Evolutionary conservation across 2,329 filamentous ascomycete genomes (phyloP).

Genomic region (Xylaria sp.): DNA sequence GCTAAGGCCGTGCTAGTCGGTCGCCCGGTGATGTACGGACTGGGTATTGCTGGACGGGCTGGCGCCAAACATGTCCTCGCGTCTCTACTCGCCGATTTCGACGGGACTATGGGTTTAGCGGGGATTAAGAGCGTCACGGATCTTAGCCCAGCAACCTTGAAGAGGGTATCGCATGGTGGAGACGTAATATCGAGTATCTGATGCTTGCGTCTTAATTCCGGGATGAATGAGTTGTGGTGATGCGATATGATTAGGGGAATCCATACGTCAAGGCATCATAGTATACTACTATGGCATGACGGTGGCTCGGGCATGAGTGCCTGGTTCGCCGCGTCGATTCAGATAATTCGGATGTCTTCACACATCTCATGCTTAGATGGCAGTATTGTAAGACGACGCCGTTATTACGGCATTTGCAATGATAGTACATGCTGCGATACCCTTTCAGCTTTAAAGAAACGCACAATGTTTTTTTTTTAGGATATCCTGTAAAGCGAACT

Average conservation of each 20-base stretch:
- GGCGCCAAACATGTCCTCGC: constrained; percentile 45
- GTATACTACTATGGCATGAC: background rate
- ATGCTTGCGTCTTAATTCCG: background rate
- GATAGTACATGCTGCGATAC: background rate
- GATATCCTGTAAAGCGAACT: constrained; percentile 10
- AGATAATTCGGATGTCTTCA: background rate
- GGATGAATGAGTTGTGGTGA: background rate
- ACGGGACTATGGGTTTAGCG: constrained; percentile 45
- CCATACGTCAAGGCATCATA: background rate
- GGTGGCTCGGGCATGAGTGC: background rate
- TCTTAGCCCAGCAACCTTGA: constrained; percentile 50
- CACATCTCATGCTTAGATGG: background rate
- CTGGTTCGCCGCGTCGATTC: background rate
- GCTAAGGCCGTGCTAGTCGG: constrained; percentile 69
- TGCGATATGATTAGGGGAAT: background rate
- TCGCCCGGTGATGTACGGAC: constrained; percentile 64
- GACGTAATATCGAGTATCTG: constrained; percentile 50
- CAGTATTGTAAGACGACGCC: background rate
- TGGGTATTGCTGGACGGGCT: constrained; percentile 45
- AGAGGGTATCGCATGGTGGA: constrained; percentile 49
- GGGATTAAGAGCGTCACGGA: constrained; percentile 52
- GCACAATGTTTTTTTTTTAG: background rate
- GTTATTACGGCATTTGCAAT: background rate
- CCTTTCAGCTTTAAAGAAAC: background rate
- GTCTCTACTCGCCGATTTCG: constrained; percentile 44